A percentile compares a stretch with the other conserved stretches of the same genome.
These are phyloP conservation scores for Yamadazyma conglobata DNA, from an alignment of 1,139 yeast species.

Conservation along the genomic window DNA sequence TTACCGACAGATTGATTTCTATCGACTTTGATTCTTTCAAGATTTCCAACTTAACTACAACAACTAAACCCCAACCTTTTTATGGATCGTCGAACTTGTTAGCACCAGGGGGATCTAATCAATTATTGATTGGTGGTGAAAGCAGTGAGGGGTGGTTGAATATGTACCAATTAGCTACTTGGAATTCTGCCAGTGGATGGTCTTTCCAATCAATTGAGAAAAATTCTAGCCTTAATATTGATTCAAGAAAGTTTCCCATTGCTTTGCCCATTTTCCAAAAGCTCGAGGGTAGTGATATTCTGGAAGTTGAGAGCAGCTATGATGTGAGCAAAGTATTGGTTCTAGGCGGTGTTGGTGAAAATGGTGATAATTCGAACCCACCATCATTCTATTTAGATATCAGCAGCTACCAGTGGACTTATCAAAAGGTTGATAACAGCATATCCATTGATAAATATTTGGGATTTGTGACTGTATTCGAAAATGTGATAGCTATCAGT, in stretches of 20 bases:
- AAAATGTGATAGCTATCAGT: constrained; percentile 32
- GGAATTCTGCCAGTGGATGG: constrained; percentile 47
- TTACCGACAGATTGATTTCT: constrained; percentile 33
- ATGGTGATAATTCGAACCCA: constrained; percentile 15
- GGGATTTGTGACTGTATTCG: constrained; percentile 45
- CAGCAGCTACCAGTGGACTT: constrained; percentile 31
- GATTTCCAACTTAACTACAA: constrained; percentile 36
- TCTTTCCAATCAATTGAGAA: constrained; percentile 26
- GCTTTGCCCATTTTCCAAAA: constrained; percentile 33
- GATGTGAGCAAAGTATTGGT: constrained; percentile 27
- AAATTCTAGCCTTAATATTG: constrained; percentile 16
- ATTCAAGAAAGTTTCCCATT: constrained; percentile 29
- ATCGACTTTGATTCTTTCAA: constrained; percentile 22
- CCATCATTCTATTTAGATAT: constrained; percentile 26
- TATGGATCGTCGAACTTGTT: constrained; percentile 39
- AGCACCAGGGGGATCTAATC: constrained; percentile 40
- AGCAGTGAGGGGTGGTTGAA: constrained; percentile 40
- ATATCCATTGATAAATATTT: constrained; percentile 26
- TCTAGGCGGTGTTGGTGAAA: constrained; percentile 34
- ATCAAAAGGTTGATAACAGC: constrained; percentile 18
- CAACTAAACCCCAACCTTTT: constrained; percentile 43
- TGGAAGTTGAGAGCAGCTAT: constrained; percentile 21
- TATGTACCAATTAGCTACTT: constrained; percentile 46
- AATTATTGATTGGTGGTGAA: constrained; percentile 41
- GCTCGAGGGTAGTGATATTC: constrained; percentile 17